These are phyloP conservation scores for Fagopyrum esculentum DNA, from an alignment of 148 eudicot genomes.

Conservation along the genomic window DNA sequence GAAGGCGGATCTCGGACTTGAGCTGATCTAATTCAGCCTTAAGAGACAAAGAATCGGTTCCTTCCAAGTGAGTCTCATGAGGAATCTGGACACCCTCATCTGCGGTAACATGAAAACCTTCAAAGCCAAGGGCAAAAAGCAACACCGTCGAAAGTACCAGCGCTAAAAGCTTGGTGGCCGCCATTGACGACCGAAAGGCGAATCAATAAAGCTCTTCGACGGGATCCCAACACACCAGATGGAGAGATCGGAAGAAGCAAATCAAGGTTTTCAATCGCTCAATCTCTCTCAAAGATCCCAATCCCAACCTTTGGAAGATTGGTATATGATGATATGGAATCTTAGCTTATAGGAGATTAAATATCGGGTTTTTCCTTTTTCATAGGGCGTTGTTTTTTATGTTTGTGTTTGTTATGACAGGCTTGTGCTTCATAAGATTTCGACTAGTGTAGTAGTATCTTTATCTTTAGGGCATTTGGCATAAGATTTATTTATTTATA, in stretches of 20 bases:
- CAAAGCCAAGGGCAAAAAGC: constrained; percentile 5
- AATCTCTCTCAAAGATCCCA: background rate
- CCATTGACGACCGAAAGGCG: constrained; percentile 2
- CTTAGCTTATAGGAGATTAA: background rate
- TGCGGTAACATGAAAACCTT: background rate
- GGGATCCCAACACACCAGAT: background rate
- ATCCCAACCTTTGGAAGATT: background rate
- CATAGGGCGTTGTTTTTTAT: too few species aligned
- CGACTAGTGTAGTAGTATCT: too few species aligned
- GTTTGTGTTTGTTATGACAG: too few species aligned
- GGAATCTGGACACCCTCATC: constrained; percentile 9
- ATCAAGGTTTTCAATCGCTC: constrained; percentile 5
- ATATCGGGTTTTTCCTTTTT: background rate
- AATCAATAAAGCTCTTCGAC: background rate
- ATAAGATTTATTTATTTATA: too few species aligned
- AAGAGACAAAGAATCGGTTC: constrained; percentile 3
- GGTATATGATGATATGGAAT: background rate
- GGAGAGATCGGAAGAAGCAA: background rate
- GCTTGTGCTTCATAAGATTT: too few species aligned
- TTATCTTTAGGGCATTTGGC: too few species aligned
- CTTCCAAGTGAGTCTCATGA: background rate
- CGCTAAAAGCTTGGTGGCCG: constrained; percentile 1
- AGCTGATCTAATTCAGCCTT: constrained; percentile 6
- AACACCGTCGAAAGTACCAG: constrained; percentile 1
- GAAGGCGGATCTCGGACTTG: constrained; percentile 8